Evolutionary conservation across 1,284 basidiomycete genomes (phyloP), one percentile per base, ranked within the genome.

Genomic region (Coriolopsis trogii): DNA sequence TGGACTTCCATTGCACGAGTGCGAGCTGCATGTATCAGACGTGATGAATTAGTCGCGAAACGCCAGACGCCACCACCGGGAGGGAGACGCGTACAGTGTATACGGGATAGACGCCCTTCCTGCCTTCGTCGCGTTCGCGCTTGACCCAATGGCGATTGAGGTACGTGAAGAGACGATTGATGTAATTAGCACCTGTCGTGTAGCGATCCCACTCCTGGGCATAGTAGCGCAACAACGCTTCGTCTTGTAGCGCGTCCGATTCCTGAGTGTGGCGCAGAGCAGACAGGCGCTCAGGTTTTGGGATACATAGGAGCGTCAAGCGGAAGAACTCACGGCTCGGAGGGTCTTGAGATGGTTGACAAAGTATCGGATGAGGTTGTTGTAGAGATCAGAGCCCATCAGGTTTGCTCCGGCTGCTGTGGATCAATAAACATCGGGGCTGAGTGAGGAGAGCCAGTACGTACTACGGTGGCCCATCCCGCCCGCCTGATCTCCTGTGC

Each of bases 61-160:
- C n/a, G n/a, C n/a, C n/a, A 18, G 42, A 21, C 4, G 21, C 30
- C n/a, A 29, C 36, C 26, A 24, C 18, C 48, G 44, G 28, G 42
- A n/a, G 28, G 23, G 36, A 51, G 48, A 48, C 25, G 78, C 91
- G 66, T 67, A 96, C 94, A 25, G 95, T 99, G 73, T 98, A 99
- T 24, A 99, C 93, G 4, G 87, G 87, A 72, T 97, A 98, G 36
- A 98, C 90, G 45, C 91, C 89, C 73, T 95, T 98, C 65, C 94
- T 84, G 5, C 97, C 97, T 69, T 99, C 96, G 64, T 99, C 97
- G 68, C 96, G 89, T 70, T 99, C 95, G 39, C 96, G 85, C 75
- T 97, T 98, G 42, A 99, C 95, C 97, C 97, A 99, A 73, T 98
- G 95, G 53, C 96, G 91, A 70, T 99, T 98, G 55, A 98, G 84